Evolutionary conservation across 2,329 filamentous ascomycete species (phyloP), one percentile per base, ranked within the genome.

Genomic region (Exophiala dermatitidis): DNA sequence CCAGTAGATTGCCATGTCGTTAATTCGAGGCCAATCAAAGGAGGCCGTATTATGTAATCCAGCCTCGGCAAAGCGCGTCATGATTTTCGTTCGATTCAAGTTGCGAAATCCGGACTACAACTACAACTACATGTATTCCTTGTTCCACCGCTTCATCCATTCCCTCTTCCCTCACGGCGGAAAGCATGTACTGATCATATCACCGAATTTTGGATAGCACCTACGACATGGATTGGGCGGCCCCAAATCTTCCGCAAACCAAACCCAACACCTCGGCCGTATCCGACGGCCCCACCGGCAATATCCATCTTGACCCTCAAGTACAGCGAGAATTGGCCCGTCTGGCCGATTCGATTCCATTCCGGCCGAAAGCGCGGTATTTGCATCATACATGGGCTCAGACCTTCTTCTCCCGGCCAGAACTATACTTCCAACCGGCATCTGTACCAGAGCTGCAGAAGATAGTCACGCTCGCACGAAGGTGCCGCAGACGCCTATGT

Each of bases 381-480:
- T 72, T 84, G 46, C 93, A 97, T 74, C 84, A 85, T 64, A 98
- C 93, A 19, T 98, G 93, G 93, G 93, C 93, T 37, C 84, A 85
- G 66, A 97, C 93, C 46, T 96, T 94, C 73, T 84, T 86, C 65
- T 93, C 86, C 47, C 81, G 84, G 12, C 93, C 93, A 2, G 90
- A 96, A 74, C 83, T 97, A 54, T 96, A 91, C 72, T 82, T 97
- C 63, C 87, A 87, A 64, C 93, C 93, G 2, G 79, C 86, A 64
- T 85, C 84, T 1, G 75, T 93, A 48, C 74, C 76, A 9, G 91
- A 97, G 71, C 81, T 98, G 60, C 85, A 91, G 69, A 90, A 94
- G 69, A 77, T 86, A 47, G 80, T 96, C 57, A 84, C 78, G 40
- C 79, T 96, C 26, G 93, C 93, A 4, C 84, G 87, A 54, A 80